Evolutionary conservation across 352 stramenopile species (phyloP), one percentile per base, ranked within the genome.

Genomic region (Hyphochytrium catenoides): DNA sequence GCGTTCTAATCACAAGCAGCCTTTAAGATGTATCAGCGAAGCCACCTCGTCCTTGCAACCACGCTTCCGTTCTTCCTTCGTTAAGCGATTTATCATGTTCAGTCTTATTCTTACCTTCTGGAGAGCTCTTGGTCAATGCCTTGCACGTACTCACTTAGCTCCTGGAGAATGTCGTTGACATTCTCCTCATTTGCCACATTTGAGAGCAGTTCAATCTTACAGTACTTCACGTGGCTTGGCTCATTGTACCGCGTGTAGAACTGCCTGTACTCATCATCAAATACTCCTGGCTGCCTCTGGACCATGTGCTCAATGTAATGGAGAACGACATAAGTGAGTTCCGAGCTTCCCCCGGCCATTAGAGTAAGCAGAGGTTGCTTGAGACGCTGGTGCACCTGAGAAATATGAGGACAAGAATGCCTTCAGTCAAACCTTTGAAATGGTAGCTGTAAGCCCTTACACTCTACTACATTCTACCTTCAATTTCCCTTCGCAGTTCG

Each of bases 221-320:
- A 65, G 51, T 94, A 92, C 54, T 98, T 95, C 42, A 98, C 84
- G 50, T 93, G 69, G 15, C 82, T 94, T 8, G 87, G 90, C 59
- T 99, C 92, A 54, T 95, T 94, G 60, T 96, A 96, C 35, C 83
- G 71, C 36, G 89, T 87, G 58, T 95, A 96, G 46, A 94, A 93
- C 52, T 95, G 83, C 35, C 88, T 73, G 51, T 95, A 98, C 50
- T 98, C 89, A 46, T 86, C 75, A 36, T 90, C 78, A 53, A 98
- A 99, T 4, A 95, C 67, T 33, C 83, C 77, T 16, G 88, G 81
- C 42, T 74, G 79, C 45, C 91, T 81, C 32, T 84, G 62, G 26
- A 96, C 73, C 44, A 99, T 69, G 27, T 91, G 54, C 40, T 95
- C 50, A 19, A 96, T 82, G 63, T 98, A 87, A 51, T 95, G 88